Base-by-base conservation (phyloP, 2,329 filamentous ascomycete genomes). In the Penicillium sp. region DNA sequence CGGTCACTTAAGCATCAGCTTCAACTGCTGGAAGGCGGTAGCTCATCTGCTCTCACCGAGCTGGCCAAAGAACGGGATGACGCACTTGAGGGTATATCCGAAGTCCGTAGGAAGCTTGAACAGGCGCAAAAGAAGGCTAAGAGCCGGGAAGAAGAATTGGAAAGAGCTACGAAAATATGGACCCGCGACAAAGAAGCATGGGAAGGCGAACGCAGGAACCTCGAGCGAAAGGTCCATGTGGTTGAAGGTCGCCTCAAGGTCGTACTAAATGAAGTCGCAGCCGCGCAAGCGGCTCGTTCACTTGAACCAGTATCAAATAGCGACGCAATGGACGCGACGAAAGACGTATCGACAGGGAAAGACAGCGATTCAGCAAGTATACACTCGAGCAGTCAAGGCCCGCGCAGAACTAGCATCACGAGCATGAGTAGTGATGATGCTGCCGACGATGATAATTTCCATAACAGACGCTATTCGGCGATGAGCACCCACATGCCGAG, bases 221-320 rank as follows among this genome's bases (percentile, higher is more conserved):
- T 92, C 64, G 94, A 99, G 76, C 88, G 91, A 60, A 92, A 91
- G 69, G 81, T 97, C 15, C 93, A 98, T 75, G 85, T 97, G n/a
- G 91, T 93, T 2, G 95, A 99, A 78, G 91, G 86, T 31, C 89
- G 94, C 44, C 78, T 99, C 58, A 95, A 94, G 74, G 84, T 87
- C 11, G 86, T 99, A 11, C 83, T 99, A 49, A 92, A 94, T 44
- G 95, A 98, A 76, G 86, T 99, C 54, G 88, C 79, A 62, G 58
- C 74, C 64, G 64, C 72, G 61, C 78, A 82, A 26, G 73, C 75
- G 61, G 71, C 72, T 30, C 68, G 70, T 13, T 66, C 69, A 26
- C 70, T 72, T 26, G 66, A 68, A 48, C 67, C 67, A 21, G 78
- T 76, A 17, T 67, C 78, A 3, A 86, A 89, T 9, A 86, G 81